Evolutionary conservation across 331 rosid genomes (phyloP), one percentile per base, ranked within the genome.

Genomic region (Quercus phellos): DNA sequence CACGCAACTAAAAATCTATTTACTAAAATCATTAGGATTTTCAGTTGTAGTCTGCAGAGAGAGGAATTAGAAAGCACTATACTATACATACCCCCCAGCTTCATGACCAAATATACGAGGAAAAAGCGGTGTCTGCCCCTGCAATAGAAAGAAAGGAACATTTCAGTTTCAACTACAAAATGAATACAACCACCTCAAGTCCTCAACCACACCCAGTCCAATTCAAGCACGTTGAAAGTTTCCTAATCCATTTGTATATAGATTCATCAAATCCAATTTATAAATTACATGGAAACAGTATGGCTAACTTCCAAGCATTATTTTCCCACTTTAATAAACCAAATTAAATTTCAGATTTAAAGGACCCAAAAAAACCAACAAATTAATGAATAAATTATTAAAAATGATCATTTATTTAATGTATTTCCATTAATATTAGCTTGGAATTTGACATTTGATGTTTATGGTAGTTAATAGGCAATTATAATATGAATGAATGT

Each of bases 71-170:
- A 8, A 38, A 38, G 46, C 3, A 38, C 12, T 2, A 46, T 68
- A 67, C 81, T 8, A 46, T 68, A 67, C 81, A 60, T 83, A 92
- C 97, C 96, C 97, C 85, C 93, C 93, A 77, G 97, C 97, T 78
- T 92, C 97, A 78, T 92, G 97, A 72, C 97, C 97, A 67, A 89
- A 89, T 69, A 92, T 92, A 70, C 93, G 92, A 82, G 97, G 97
- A 73, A 92, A 92, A 56, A 92, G 19, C 16, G 96, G 96, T 14
- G 85, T 73, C 77, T 90, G 97, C 61, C 97, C 97, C 97, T 92
- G 90, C 59, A 75, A 77, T 22, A 30, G 18, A 16, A 24, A 24
- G 1, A 24, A n/a, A 56, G 29, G 5, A 51, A 70, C 26, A 64
- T 14, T 2, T 4, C 3, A 21, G 29, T n/a, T 55, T 55, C 11